Base-by-base conservation (phyloP, 1,139 yeast species). In the Yamadazyma diddensiae region DNA sequence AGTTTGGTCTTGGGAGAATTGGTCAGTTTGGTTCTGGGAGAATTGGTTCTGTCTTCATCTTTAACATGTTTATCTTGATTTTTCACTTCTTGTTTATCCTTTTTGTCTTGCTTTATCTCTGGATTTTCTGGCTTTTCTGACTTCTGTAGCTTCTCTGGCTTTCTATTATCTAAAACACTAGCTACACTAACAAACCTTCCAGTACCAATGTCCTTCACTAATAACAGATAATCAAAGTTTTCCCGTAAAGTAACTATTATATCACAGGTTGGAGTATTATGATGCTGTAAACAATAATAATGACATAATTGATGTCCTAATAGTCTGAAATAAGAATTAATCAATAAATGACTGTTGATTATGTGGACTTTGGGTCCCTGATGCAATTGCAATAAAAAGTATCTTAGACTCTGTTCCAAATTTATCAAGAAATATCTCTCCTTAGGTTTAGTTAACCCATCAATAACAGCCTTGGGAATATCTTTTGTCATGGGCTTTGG, bases 251-350 rank as follows among this genome's bases (percentile, higher is more conserved):
- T 49, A 6, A 56, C 64, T n/a, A 54, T 41, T 7, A 59, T 59
- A 27, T 57, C 62, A 34, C 50, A 52, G 21, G 43, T 29, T n/a
- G 41, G 42, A 35, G 50, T 54, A 35, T 55, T 57, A 53, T 54
- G 49, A 35, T 59, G 65, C 31, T 49, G 50, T 35, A 82, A 53
- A 17, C 66, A 61, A 49, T 82, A 81, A 52, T 80, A 80, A 24
- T 79, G 82, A 11, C 88, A 84, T 20, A 81, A 57, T 41, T 82
- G 83, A 52, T 82, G 88, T 1, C 82, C 70, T 34, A 82, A 55
- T 24, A 82, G 57, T 42, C 90, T 58, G 45, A 77, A 79, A 52
- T 79, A 82, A 2, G 86, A 78, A 52, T 82, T 82, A 66, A 77
- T 65, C 17, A 69, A 79, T 50, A 69, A 57, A 22, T 40, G 46